phyloP scores from a whole-genome alignment of 371 early-diverging fungal genomes.

The Syncephalastrum sp. region DNA sequence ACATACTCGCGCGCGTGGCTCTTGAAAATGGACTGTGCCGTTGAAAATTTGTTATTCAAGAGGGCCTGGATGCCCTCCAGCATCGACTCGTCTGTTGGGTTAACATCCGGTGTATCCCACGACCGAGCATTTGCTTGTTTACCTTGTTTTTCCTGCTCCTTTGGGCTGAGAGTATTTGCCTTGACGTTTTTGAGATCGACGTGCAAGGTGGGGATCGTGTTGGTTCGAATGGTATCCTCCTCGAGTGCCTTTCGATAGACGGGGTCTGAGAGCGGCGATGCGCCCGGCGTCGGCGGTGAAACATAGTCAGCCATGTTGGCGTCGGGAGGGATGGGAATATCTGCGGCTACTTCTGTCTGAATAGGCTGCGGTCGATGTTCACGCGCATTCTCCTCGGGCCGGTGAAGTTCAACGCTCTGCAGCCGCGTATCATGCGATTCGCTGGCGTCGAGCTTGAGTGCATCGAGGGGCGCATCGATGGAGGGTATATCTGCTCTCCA shows the following conservation, averaged over 20 bases:
- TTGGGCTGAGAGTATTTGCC: conserved; percentile 46
- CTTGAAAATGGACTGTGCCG: conserved; percentile 31
- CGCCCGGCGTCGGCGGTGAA: conserved; percentile 45
- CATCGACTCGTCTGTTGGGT: conserved; percentile 40
- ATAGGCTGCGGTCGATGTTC: conserved; percentile 16
- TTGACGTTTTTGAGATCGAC: conserved; percentile 36
- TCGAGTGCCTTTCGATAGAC: conserved; percentile 9
- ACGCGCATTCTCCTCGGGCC: conserved; percentile 15
- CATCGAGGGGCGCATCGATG: no score
- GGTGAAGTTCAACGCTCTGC: background rate
- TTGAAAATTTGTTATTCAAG: conserved; percentile 52
- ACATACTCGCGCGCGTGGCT: conserved; percentile 24
- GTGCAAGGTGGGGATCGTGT: conserved; percentile 24
- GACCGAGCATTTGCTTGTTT: conserved; percentile 5
- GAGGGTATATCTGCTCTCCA: no score
- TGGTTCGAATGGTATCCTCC: conserved; percentile 5
- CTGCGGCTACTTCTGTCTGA: no score
- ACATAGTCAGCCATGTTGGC: conserved; percentile 50
- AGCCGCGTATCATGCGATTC: no score
- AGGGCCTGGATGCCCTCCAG: conserved; percentile 44
- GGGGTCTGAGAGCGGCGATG: conserved; percentile 17
- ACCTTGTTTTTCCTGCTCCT: conserved; percentile 55
- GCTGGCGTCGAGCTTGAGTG: no score
- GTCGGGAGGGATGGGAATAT: conserved; percentile 19
- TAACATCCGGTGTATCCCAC: no score